These are phyloP conservation scores for Hypsizygus marmoreus DNA, from an alignment of 768 basidiomycete genomes.

Conservation along the genomic window DNA sequence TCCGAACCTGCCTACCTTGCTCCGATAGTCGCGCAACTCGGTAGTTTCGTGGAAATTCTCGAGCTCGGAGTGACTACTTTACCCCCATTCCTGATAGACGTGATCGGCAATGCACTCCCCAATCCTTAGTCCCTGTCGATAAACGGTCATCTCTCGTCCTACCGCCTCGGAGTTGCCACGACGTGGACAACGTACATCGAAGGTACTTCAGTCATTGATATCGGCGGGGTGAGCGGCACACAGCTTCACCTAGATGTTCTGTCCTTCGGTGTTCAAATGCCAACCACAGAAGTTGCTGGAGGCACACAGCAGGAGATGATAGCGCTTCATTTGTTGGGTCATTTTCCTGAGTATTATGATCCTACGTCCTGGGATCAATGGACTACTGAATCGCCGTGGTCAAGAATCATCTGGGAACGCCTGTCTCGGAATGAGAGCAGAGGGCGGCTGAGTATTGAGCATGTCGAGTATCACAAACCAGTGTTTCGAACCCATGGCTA, in stretches of 20 bases:
- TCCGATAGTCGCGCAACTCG: constrained; percentile 16
- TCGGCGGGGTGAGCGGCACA: neutral
- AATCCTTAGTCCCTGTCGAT: constrained; percentile 16
- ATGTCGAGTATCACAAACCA: constrained; percentile 12
- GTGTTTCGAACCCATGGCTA: neutral
- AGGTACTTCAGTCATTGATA: constrained; percentile 2
- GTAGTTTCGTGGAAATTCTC: constrained; percentile 5
- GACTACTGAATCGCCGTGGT: constrained; percentile 14
- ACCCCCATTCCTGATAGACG: constrained; percentile 15
- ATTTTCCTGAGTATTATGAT: constrained; percentile 10
- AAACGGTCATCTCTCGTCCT: constrained; percentile 21
- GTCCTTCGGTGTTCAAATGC: constrained; percentile 13
- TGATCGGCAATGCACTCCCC: constrained; percentile 14
- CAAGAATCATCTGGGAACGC: constrained; percentile 17
- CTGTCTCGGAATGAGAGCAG: neutral
- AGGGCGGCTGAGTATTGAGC: constrained; percentile 11
- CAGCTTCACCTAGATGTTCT: constrained; percentile 9
- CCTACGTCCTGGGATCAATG: constrained; percentile 15
- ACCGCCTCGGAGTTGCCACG: constrained; percentile 18
- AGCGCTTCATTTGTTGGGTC: constrained; percentile 4
- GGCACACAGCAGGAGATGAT: constrained; percentile 1
- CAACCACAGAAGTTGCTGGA: neutral
- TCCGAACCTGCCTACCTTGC: constrained; percentile 9
- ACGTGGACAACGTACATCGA: constrained; percentile 3
- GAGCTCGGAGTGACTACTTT: constrained; percentile 20